These are phyloP conservation scores for Novakomyces olei DNA, from an alignment of 805 yeast genomes.

Conservation along the genomic window DNA sequence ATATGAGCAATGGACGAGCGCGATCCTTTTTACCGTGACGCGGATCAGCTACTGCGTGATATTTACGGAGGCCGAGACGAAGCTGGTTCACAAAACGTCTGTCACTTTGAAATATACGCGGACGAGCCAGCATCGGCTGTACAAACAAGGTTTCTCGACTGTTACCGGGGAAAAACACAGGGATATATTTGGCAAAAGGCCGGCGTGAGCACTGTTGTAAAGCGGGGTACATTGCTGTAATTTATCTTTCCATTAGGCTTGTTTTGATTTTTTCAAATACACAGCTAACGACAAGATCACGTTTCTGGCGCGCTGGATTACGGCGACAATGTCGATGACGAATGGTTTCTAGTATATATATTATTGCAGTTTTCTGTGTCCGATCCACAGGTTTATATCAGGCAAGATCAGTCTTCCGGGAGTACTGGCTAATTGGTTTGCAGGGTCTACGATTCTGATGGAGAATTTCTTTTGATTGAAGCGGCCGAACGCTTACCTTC, in stretches of 20 bases:
- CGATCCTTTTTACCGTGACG: too few relatives aligned
- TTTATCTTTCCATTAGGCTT: not conserved
- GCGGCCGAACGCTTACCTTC: conserved; percentile 25
- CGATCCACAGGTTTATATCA: conserved; percentile 7
- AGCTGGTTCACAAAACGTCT: not conserved
- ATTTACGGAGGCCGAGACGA: not conserved
- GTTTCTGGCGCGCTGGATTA: conserved; percentile 12
- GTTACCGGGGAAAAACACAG: not conserved
- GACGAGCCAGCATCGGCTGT: not conserved
- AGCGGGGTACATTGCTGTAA: not conserved
- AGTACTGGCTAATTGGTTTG: not conserved
- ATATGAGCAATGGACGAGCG: too few relatives aligned
- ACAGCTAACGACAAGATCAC: conserved; percentile 7
- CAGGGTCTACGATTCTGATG: conserved; percentile 26
- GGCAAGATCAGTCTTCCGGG: conserved; percentile 6
- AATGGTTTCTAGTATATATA: conserved; percentile 14
- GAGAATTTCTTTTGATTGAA: conserved; percentile 33
- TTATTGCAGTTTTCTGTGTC: conserved; percentile 9
- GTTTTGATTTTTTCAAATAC: not conserved
- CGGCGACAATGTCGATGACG: conserved; percentile 16
- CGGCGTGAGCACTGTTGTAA: not conserved
- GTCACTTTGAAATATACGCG: not conserved
- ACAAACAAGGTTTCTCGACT: not conserved
- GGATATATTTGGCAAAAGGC: not conserved
- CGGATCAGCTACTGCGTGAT: not conserved